A percentile compares a stretch with the other conserved stretches of the same genome.
phyloP scores from a whole-genome alignment of 2,329 filamentous ascomycete species.

The Pestalotiopsis sp. region DNA sequence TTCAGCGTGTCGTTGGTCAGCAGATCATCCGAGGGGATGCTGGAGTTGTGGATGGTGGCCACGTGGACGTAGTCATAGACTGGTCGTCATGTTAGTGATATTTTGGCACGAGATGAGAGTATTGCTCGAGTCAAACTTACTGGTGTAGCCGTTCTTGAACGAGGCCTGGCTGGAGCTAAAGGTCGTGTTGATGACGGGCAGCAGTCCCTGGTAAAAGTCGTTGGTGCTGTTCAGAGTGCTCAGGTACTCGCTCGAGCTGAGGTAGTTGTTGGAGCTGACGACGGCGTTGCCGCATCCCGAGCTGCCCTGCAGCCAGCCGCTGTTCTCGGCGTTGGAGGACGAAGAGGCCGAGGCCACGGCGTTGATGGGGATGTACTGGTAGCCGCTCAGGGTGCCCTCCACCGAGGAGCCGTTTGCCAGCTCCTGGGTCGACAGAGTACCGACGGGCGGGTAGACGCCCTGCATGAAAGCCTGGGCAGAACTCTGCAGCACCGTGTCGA shows the following conservation, averaged over 20 bases:
- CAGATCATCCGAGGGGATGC: slow-evolving; percentile 60
- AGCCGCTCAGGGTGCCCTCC: slow-evolving; percentile 72
- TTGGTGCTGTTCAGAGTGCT: slow-evolving; percentile 51
- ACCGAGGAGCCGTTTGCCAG: slow-evolving; percentile 73
- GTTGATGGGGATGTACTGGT: slow-evolving; percentile 80
- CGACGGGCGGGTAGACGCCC: slow-evolving; percentile 81
- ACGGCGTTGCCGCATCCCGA: slow-evolving; percentile 59
- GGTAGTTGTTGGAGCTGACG: slow-evolving; percentile 57
- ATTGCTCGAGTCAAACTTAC: slow-evolving; percentile 39
- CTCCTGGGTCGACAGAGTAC: slow-evolving; percentile 54
- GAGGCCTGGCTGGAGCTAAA: slow-evolving; percentile 47
- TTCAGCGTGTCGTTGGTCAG: slow-evolving; percentile 61
- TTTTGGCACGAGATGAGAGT: neutral
- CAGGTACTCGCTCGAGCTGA: slow-evolving; percentile 49
- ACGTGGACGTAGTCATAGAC: slow-evolving; percentile 65
- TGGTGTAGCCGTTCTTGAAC: slow-evolving; percentile 64
- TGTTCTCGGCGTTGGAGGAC: slow-evolving; percentile 56
- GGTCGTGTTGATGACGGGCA: slow-evolving; percentile 58
- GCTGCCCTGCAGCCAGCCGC: slow-evolving; percentile 60
- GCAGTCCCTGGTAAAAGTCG: slow-evolving; percentile 59
- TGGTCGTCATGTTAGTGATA: slow-evolving; percentile 25
- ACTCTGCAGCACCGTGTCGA: slow-evolving; percentile 77
- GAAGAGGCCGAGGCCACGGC: slow-evolving; percentile 58
- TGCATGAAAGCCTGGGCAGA: slow-evolving; percentile 82
- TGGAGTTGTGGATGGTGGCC: slow-evolving; percentile 60